Conservation (phyloP, 805 yeast species). For the Peterozyma xylosa region DNA sequence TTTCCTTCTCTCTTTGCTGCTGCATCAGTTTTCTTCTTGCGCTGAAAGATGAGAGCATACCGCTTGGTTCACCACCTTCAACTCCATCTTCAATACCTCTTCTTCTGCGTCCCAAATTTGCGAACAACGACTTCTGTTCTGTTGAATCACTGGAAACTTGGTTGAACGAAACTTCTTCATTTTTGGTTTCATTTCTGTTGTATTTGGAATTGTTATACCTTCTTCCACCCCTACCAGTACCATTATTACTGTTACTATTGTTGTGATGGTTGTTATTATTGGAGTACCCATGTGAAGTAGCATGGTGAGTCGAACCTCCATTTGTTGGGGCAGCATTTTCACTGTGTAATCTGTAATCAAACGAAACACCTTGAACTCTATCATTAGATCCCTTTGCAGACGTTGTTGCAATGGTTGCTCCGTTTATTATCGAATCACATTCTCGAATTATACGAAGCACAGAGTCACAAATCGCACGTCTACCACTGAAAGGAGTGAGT, state of each 20-base stretch:
- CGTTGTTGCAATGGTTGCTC: conserved; percentile 24
- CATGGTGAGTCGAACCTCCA: conserved; percentile 1
- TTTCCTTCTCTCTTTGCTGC: conserved; percentile 6
- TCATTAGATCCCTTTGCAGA: conserved; percentile 28
- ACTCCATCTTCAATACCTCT: conserved; percentile 17
- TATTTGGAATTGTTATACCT: conserved; percentile 7
- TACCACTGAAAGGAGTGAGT: conserved; percentile 34
- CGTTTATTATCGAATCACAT: conserved; percentile 34
- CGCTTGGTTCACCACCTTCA: conserved; percentile 19
- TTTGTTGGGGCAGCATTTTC: conserved; percentile 15
- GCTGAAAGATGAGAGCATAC: conserved; percentile 16
- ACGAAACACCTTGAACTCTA: conserved; percentile 35
- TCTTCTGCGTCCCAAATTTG: conserved; percentile 20
- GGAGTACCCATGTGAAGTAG: conserved; percentile 4
- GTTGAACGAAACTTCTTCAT: background rate
- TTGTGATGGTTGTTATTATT: conserved; percentile 2
- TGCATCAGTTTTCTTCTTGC: conserved; percentile 15
- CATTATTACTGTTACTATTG: conserved; percentile 4
- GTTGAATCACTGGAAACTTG: conserved; percentile 1
- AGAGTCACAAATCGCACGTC: conserved; percentile 38
- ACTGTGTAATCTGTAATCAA: conserved; percentile 39
- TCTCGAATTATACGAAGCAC: conserved; percentile 38
- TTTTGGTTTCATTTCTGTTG: conserved; percentile 2
- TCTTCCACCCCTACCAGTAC: background rate
- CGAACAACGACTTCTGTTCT: conserved; percentile 9